phyloP scores from a whole-genome alignment of 2,329 filamentous ascomycete species.

The Scytalidium sp. region DNA sequence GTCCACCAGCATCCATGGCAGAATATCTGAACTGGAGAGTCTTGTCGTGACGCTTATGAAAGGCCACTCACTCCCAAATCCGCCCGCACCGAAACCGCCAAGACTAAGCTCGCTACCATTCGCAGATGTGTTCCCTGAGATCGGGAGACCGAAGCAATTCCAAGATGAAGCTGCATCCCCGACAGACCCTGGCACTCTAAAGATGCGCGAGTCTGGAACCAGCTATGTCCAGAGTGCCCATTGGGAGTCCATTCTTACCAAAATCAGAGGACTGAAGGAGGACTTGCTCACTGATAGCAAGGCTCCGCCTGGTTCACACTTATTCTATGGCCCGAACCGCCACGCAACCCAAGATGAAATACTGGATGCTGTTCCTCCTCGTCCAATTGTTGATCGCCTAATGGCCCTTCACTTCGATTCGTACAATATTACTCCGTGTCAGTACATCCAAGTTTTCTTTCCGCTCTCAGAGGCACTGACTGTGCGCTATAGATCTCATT shows the following conservation, averaged over 20 bases:
- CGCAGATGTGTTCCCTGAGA: slow-evolving; percentile 17
- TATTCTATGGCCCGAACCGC: slow-evolving; percentile 23
- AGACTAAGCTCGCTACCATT: slow-evolving; percentile 16
- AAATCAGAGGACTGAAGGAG: slow-evolving; percentile 23
- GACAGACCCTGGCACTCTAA: slow-evolving; percentile 23
- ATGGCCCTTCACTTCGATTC: slow-evolving; percentile 23
- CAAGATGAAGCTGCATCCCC: slow-evolving; percentile 18
- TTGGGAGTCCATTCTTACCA: slow-evolving; percentile 28
- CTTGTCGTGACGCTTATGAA: slow-evolving; percentile 22
- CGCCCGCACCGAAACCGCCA: slow-evolving; percentile 13
- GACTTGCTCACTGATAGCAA: slow-evolving; percentile 18
- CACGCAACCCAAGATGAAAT: slow-evolving; percentile 26
- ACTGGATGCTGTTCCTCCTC: slow-evolving; percentile 24
- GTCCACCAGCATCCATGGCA: slow-evolving; percentile 23
- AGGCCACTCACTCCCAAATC: slow-evolving; percentile 17
- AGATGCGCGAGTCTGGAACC: slow-evolving; percentile 20
- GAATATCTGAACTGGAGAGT: slow-evolving; percentile 23
- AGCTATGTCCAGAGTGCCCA: slow-evolving; percentile 29
- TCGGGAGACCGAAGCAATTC: slow-evolving; percentile 13
- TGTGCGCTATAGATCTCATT: slow-evolving; percentile 21
- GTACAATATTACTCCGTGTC: slow-evolving; percentile 21
- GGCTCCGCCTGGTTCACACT: slow-evolving; percentile 16
- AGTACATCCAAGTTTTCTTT: slow-evolving; percentile 18
- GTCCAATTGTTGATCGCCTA: slow-evolving; percentile 24
- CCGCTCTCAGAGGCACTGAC: slow-evolving; percentile 16